phyloP scores from a whole-genome alignment of 2,329 filamentous ascomycete genomes.

The Penicillium sp. region DNA sequence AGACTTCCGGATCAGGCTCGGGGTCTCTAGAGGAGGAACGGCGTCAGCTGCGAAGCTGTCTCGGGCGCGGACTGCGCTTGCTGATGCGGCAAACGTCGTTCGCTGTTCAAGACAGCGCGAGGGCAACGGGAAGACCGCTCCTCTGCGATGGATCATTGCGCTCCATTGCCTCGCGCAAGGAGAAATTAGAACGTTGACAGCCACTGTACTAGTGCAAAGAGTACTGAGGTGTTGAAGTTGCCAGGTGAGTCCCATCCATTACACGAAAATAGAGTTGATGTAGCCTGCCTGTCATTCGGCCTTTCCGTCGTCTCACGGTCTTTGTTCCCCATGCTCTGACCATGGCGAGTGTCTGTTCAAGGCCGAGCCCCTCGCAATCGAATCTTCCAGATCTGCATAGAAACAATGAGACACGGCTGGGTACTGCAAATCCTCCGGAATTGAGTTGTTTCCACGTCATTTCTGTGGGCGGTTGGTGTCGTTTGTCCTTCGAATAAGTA shows the following conservation, averaged over 20 bases:
- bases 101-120: no score
- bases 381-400: background rate
- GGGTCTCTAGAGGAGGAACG: no score
- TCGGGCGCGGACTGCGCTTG: background rate
- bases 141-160: no score
- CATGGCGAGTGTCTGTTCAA: conserved; percentile 1
- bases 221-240: conserved; percentile 2
- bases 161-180: background rate
- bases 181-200: conserved; percentile 5
- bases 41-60: background rate
- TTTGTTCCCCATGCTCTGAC: background rate
- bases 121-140: no score
- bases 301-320: conserved; percentile 9
- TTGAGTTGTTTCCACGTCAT: no score
- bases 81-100: no score
- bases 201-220: background rate
- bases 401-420: background rate
- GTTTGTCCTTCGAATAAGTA: no score
- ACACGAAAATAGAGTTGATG: conserved; percentile 25
- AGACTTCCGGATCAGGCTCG: background rate
- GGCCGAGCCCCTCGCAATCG: no score
- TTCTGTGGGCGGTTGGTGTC: no score
- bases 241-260: conserved; percentile 10
- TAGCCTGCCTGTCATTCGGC: conserved; percentile 19
- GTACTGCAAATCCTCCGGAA: no score